phyloP scores from a whole-genome alignment of 1,284 basidiomycete species.

The Anthracocystis walkeri region DNA sequence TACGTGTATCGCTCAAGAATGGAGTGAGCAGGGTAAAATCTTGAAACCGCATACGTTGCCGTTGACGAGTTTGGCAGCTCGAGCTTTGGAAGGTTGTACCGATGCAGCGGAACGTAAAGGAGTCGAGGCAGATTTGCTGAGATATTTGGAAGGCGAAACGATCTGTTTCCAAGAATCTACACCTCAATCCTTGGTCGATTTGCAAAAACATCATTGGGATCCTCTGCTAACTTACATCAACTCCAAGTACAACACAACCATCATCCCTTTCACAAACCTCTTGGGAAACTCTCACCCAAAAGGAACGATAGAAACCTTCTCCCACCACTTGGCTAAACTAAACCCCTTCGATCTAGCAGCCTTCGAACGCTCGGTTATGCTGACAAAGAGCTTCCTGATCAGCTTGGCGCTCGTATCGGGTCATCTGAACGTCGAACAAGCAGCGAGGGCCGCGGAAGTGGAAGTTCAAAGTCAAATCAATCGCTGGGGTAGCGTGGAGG shows the following conservation, averaged over 20 bases:
- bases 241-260: slow-evolving; percentile 74
- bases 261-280: slow-evolving; percentile 46
- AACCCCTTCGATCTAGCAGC: slow-evolving; percentile 71
- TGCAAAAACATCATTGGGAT: slow-evolving; percentile 90
- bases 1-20: slow-evolving; percentile 89
- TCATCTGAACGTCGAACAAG: slow-evolving; percentile 79
- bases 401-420: slow-evolving; percentile 84
- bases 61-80: slow-evolving; percentile 83
- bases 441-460: slow-evolving; percentile 85
- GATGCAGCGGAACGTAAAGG: slow-evolving; percentile 75
- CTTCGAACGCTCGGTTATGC: slow-evolving; percentile 89
- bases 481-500: slow-evolving; percentile 98
- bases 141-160: slow-evolving; percentile 94
- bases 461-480: slow-evolving; percentile 96
- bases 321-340: slow-evolving; percentile 27
- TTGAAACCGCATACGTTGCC: slow-evolving; percentile 92
- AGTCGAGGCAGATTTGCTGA: slow-evolving; percentile 80
- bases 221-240: slow-evolving; percentile 86
- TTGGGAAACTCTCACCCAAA: slow-evolving; percentile 45
- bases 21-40: slow-evolving; percentile 89
- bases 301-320: slow-evolving; percentile 28
- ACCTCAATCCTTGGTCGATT: slow-evolving; percentile 79
- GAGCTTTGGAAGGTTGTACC: slow-evolving; percentile 85
- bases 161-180: slow-evolving; percentile 88
- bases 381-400: slow-evolving; percentile 91